phyloP scores from a whole-genome alignment of 768 basidiomycete genomes.

The Psilocybe cyanescens region DNA sequence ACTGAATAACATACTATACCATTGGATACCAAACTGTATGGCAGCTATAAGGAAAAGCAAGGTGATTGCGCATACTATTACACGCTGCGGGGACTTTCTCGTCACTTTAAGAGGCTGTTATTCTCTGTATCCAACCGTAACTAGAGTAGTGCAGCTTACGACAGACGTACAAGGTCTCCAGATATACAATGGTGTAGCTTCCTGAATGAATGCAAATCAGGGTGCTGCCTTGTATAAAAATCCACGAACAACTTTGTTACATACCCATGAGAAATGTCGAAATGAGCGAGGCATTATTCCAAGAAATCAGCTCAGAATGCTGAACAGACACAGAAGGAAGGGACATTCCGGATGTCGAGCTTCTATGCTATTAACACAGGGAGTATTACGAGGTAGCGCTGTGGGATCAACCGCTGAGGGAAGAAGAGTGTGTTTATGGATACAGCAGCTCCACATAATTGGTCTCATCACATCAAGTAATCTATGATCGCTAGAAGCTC shows the following conservation, averaged over 20 bases:
- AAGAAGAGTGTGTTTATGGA: too few species aligned
- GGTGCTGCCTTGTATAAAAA: background rate
- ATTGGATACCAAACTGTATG: background rate
- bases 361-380: background rate
- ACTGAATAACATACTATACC: background rate
- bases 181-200: background rate
- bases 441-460: too few species aligned
- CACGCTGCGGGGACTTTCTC: background rate
- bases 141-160: background rate
- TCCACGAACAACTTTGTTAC: background rate
- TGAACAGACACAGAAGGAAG: background rate
- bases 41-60: background rate
- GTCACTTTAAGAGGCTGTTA: background rate
- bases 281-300: background rate
- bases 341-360: background rate
- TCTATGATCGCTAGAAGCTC: too few species aligned
- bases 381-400: too few species aligned
- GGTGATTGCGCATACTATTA: conserved; percentile 2
- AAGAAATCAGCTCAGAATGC: background rate
- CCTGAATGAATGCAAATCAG: background rate
- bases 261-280: background rate
- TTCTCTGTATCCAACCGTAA: background rate
- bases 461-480: too few species aligned
- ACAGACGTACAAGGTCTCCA: background rate
- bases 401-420: too few species aligned